Base-by-base conservation (phyloP, 2,329 filamentous ascomycete genomes). In the Thielaviopsis populi region DNA sequence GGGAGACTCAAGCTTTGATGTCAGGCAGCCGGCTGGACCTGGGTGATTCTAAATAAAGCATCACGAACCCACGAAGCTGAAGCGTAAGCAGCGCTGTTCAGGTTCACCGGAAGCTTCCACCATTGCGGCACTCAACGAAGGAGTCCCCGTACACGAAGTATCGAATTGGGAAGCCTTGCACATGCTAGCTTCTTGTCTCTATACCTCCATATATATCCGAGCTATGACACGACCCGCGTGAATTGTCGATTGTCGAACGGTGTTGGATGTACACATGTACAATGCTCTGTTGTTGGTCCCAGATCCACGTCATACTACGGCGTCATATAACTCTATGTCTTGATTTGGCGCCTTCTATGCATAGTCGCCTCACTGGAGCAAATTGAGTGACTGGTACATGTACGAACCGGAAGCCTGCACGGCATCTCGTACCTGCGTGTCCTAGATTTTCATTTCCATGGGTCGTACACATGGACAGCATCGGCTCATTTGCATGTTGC, bases 391-490 rank as follows among this genome's bases (percentile, higher is more conserved):
- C 5, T 54, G 24, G 7, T 30, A 17, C 17, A 30, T 33, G 24
- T 17, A 17, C 11, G 24, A 17, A 54, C 7, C 33, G 50, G 50
- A 54, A 54, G 27, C 24, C 22, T n/a, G 50, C 50, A 33, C 33
- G 33, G 17, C 50, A 24, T 54, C 50, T 30, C 17, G 50, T 54
- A 54, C 50, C 50, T 54, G 50, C 50, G 27, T 54, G 50, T 54
- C 50, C 50, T 13, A 33, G 24, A 11, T 54, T 15, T 33, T 30
- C 50, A 54, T 54, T 54, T 74, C 48, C 66, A 68, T 62, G 70
- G 70, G 11, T 77, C 69, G 65, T 17, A 54, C 50, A 54, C 4
- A 80, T 27, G 33, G 3, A 46, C 15, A 8, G n/a, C n/a, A 46
- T n/a, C 15, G 10, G 42, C n/a, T n/a, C 15, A n/a, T 19, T 19